phyloP scores from a whole-genome alignment of 495 filamentous ascomycete species.

The Aspergillus egyptiacus region DNA sequence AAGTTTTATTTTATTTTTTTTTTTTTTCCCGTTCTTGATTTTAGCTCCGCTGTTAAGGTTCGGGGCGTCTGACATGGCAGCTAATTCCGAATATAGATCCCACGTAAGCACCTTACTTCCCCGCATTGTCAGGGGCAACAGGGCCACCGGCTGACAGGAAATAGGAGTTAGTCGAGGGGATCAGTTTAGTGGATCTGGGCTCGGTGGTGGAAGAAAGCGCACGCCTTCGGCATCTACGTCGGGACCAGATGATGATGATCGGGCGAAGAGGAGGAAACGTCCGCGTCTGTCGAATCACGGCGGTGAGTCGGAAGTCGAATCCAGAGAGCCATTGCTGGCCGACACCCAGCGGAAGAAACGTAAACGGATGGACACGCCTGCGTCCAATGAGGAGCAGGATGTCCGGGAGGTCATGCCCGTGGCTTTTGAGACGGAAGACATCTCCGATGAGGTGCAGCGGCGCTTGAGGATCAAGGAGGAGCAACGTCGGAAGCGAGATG shows the following conservation, averaged over 20 bases:
- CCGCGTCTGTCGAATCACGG: neutral
- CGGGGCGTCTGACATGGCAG: neutral
- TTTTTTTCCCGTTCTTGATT: neutral
- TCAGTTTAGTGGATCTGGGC: no score
- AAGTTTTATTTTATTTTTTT: conserved; percentile 14
- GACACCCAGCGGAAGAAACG: conserved; percentile 19
- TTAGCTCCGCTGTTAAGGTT: neutral
- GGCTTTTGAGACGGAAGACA: conserved; percentile 41
- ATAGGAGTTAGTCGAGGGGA: neutral
- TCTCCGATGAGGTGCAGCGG: conserved; percentile 40
- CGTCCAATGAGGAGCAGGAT: conserved; percentile 19
- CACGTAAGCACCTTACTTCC: no score
- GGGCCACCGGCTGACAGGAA: neutral
- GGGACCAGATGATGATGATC: neutral
- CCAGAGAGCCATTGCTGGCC: neutral
- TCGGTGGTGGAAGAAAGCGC: no score
- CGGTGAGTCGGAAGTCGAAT: neutral
- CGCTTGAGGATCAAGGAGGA: conserved; percentile 38
- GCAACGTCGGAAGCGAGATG: conserved; percentile 23
- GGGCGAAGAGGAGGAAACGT: conserved; percentile 1
- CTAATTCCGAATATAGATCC: neutral
- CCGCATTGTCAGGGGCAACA: neutral
- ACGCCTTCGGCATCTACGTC: neutral
- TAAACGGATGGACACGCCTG: conserved; percentile 15
- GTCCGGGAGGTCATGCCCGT: conserved; percentile 18